These are phyloP conservation scores for Penicillium angulare DNA, from an alignment of 495 filamentous ascomycete species.

Conservation along the genomic window DNA sequence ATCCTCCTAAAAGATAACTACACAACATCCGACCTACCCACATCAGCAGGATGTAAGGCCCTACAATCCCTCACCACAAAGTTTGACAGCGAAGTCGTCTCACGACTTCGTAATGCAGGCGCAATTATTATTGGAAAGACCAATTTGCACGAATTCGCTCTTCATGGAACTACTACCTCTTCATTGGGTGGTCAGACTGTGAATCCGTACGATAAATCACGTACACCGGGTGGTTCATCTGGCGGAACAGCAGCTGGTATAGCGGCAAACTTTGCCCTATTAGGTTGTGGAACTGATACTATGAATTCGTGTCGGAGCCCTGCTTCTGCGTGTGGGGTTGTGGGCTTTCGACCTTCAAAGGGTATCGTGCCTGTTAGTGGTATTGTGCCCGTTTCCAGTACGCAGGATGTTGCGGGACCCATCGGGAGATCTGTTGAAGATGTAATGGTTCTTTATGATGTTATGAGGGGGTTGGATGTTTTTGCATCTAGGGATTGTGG, in stretches of 20 bases:
- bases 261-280: constrained; percentile 55
- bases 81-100: constrained; percentile 49
- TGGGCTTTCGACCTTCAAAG: constrained; percentile 59
- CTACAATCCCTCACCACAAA: constrained; percentile 43
- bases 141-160: constrained; percentile 63
- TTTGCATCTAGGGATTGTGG: neutral
- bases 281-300: constrained; percentile 62
- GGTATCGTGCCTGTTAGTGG: constrained; percentile 53
- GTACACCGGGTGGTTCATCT: constrained; percentile 64
- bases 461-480: constrained; percentile 48
- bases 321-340: constrained; percentile 59
- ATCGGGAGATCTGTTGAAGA: constrained; percentile 56
- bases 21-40: constrained; percentile 50
- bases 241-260: constrained; percentile 62
- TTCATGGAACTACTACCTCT: constrained; percentile 61
- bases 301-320: constrained; percentile 62
- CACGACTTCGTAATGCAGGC: constrained; percentile 47
- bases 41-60: constrained; percentile 52
- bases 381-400: constrained; percentile 59
- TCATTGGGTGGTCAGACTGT: constrained; percentile 59
- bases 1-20: constrained; percentile 65
- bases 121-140: constrained; percentile 66
- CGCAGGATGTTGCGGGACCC: constrained; percentile 61
- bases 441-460: constrained; percentile 51
- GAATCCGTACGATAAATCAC: constrained; percentile 60